Base-by-base conservation (phyloP, 2,329 filamentous ascomycete genomes). In the Chrysoporthe deuterocubensis region DNA sequence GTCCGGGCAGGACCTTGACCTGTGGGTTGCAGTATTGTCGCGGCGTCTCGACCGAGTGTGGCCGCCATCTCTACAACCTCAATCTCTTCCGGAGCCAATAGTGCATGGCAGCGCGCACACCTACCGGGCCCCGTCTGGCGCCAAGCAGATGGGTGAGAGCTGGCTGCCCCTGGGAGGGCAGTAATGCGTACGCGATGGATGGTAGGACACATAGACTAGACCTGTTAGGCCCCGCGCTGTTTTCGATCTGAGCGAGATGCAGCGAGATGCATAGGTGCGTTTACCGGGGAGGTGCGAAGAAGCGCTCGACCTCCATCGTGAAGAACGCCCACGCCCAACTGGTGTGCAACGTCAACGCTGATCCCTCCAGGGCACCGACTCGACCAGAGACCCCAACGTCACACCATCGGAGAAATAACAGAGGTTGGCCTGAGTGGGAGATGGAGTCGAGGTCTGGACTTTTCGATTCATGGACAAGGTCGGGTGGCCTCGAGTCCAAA, bases 391-490 rank as follows among this genome's bases (percentile, higher is more conserved):
- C 14, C 50, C 21, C 50, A 54, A 16, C 46, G 50, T 64, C 62
- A 44, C 48, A 64, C 62, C 62, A 56, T 64, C 62, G 62, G 50
- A 56, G 40, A 54, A 54, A 21, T 48, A 40, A 64, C 6, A 61
- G 42, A 61, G 42, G 57, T 60, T 32, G 59, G 16, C 59, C 4
- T 46, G 43, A 18, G 26, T n/a, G 59, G n/a, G 18, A 44, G 32
- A 44, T 65, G 66, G 57, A 65, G 66, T 65, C 52, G 59, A 68
- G 68, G 66, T 70, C 68, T 70, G 68, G 68, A 70, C 68, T 57
- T 65, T 66, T 59, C 68, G 66, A 62, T 64, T 62, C 66, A 68
- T 61, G 68, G 68, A 70, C 59, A 34, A 64, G 66, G 59, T 58
- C 48, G 44, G 61, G 42, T 46, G 57, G 50, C 62, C 52, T 67